Evolutionary conservation across 805 yeast species (phyloP).

Genomic region (Tetrapisispora taiwanensis): DNA sequence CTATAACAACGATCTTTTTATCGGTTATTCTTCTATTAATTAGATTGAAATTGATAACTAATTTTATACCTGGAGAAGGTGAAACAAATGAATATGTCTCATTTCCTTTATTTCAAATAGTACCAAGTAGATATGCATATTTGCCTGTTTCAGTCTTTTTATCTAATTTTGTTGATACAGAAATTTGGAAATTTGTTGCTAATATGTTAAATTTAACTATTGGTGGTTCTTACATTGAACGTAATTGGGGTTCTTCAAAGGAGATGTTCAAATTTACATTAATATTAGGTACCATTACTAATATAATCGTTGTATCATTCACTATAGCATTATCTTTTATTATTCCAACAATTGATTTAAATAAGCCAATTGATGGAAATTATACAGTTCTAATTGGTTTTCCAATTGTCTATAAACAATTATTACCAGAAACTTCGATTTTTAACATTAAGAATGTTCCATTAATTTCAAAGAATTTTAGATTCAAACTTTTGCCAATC

Average conservation of each 20-base stretch:
- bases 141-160: conserved; percentile 58
- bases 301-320: conserved; percentile 33
- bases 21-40: conserved; percentile 35
- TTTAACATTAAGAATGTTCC: conserved; percentile 38
- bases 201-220: conserved; percentile 42
- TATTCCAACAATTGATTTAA: conserved; percentile 23
- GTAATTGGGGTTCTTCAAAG: conserved; percentile 46
- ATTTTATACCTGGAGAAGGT: neutral
- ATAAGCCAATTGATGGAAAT: conserved; percentile 43
- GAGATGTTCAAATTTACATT: conserved; percentile 42
- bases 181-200: conserved; percentile 36
- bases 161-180: conserved; percentile 55
- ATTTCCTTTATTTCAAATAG: conserved; percentile 52
- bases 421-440: conserved; percentile 50
- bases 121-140: conserved; percentile 45
- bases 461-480: conserved; percentile 32
- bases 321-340: conserved; percentile 21
- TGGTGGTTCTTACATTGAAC: conserved; percentile 59
- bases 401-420: conserved; percentile 55
- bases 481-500: conserved; percentile 59
- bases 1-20: conserved; percentile 32
- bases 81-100: conserved; percentile 21
- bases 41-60: conserved; percentile 28
- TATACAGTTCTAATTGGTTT: conserved; percentile 48
- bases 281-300: conserved; percentile 43